A percentile compares a stretch with the other conserved stretches of the same genome.
Evolutionary conservation across 176 grass and related monocot species (phyloP).

Genomic region (Aegilops tauschii): DNA sequence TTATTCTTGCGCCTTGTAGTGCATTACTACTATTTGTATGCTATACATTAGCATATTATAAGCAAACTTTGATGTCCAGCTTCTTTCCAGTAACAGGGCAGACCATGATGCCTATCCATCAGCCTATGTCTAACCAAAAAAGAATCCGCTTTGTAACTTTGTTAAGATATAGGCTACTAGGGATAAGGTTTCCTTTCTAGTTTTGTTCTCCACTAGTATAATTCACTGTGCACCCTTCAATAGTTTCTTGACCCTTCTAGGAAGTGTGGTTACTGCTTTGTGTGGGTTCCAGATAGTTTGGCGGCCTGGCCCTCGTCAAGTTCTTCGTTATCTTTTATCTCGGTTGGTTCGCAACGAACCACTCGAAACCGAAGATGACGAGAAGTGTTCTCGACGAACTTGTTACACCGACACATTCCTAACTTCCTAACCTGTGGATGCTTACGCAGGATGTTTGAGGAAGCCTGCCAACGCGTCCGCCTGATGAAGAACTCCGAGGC

Average conservation of each 20-base stretch:
- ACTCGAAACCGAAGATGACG: background rate
- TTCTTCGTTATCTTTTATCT: conserved; percentile 3
- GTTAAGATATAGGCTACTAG: conserved; percentile 15
- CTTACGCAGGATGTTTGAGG: conserved; percentile 69
- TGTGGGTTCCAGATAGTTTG: background rate
- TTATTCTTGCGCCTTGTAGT: background rate
- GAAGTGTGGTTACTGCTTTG: background rate
- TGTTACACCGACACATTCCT: background rate
- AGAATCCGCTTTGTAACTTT: conserved; percentile 24
- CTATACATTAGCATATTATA: background rate
- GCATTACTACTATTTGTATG: background rate
- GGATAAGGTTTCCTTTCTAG: conserved; percentile 39
- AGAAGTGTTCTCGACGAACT: background rate
- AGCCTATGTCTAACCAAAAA: background rate
- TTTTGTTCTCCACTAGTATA: conserved; percentile 34
- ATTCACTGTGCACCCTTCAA: background rate
- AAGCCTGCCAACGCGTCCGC: conserved; percentile 75
- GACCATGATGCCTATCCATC: conserved; percentile 2
- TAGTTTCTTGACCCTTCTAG: conserved; percentile 26
- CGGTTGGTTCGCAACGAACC: background rate
- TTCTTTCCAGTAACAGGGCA: background rate
- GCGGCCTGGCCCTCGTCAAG: background rate
- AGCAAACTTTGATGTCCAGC: conserved; percentile 21
- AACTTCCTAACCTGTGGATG: conserved; percentile 14
- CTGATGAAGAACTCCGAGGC: conserved; percentile 89